These are phyloP conservation scores for Zygoascus bituminiphila DNA, from an alignment of 805 yeast genomes.

Conservation along the genomic window DNA sequence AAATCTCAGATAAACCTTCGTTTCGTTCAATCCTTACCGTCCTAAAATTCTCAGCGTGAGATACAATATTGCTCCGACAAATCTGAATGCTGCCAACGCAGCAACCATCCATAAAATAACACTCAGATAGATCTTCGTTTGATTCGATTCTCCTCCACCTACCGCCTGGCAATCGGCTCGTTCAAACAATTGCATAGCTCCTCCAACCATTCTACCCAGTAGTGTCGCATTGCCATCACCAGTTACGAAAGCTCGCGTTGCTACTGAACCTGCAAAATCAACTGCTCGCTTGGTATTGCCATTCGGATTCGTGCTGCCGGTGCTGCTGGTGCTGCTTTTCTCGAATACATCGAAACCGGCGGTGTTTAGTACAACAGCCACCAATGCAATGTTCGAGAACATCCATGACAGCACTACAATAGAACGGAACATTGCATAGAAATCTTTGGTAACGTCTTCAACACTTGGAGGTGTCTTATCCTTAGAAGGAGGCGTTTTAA, in stretches of 20 bases:
- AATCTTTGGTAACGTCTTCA: conserved; percentile 59
- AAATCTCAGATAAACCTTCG: no score
- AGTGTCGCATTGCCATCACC: neutral
- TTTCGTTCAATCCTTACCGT: conserved; percentile 15
- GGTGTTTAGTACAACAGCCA: conserved; percentile 75
- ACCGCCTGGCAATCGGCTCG: conserved; percentile 11
- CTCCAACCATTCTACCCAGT: conserved; percentile 36
- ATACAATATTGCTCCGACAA: conserved; percentile 63
- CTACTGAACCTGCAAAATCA: conserved; percentile 2
- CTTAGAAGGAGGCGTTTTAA: conserved; percentile 32
- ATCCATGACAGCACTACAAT: conserved; percentile 86
- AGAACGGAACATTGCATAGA: conserved; percentile 86
- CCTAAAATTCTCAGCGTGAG: conserved; percentile 34
- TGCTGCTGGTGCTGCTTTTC: conserved; percentile 26
- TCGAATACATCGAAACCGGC: conserved; percentile 53
- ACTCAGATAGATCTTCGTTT: conserved; percentile 51
- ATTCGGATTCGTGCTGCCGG: conserved; percentile 17
- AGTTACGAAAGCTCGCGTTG: conserved; percentile 1
- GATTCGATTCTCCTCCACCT: conserved; percentile 15
- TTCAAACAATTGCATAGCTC: neutral
- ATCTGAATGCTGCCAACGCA: conserved; percentile 74
- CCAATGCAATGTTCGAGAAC: conserved; percentile 70
- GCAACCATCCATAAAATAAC: conserved; percentile 92
- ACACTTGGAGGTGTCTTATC: conserved; percentile 30
- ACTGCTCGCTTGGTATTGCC: conserved; percentile 19